Conservation (phyloP, 2,329 filamentous ascomycete species). For the Epicoccum sorghinum region DNA sequence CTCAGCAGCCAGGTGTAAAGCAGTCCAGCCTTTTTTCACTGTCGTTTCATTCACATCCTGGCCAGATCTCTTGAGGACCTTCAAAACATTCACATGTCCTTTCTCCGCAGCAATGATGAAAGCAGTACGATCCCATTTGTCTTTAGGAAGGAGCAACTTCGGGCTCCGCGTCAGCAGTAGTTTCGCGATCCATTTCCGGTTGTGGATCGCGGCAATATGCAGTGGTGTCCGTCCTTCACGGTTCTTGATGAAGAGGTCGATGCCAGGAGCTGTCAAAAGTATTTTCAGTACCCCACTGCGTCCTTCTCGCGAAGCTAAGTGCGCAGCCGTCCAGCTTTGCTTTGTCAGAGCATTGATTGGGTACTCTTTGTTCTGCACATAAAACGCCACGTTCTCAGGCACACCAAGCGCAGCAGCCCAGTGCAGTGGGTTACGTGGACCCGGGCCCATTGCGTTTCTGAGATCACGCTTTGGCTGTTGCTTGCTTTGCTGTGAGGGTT, state of each 20-base stretch:
- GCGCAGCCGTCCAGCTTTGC: slow-evolving; percentile 23
- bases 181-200: slow-evolving; percentile 16
- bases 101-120: slow-evolving; percentile 20
- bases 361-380: slow-evolving; percentile 24
- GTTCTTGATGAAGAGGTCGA: slow-evolving; percentile 24
- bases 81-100: slow-evolving; percentile 18
- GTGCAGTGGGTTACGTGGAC: slow-evolving; percentile 23
- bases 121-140: slow-evolving; percentile 19
- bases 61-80: slow-evolving; percentile 17
- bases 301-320: slow-evolving; percentile 23
- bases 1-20: slow-evolving; percentile 24
- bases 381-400: slow-evolving; percentile 15
- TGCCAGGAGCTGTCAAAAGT: slow-evolving; percentile 17
- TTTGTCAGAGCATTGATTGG: slow-evolving; percentile 28
- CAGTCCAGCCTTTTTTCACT: slow-evolving; percentile 20
- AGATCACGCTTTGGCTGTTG: neutral
- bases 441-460: slow-evolving; percentile 19
- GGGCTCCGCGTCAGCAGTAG: slow-evolving; percentile 15
- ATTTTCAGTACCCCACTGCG: slow-evolving; percentile 22
- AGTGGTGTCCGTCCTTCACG: slow-evolving; percentile 21
- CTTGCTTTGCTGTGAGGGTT: neutral
- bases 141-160: slow-evolving; percentile 9
- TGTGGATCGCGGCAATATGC: slow-evolving; percentile 21
- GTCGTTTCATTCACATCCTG: slow-evolving; percentile 24
- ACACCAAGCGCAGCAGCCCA: slow-evolving; percentile 24